Evolutionary conservation across 2,329 filamentous ascomycete species (phyloP), one percentile per base, ranked within the genome.

Genomic region (Drechmeria coniospora): DNA sequence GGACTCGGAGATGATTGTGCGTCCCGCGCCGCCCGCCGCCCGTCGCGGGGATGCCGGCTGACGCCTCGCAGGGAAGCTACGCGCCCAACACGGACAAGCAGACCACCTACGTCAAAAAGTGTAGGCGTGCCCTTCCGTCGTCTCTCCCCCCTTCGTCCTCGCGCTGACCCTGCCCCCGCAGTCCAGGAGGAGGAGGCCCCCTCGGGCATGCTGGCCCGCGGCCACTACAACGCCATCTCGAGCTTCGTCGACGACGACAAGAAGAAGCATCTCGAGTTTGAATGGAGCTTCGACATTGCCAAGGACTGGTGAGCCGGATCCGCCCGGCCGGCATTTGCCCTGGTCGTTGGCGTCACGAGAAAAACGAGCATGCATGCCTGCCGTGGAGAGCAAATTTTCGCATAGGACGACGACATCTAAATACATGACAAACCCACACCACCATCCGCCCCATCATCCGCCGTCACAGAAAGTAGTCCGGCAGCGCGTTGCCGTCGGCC

Each of bases 171-270:
- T 13, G 10, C 12, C 8, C 15, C n/a, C 16, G 5, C 37, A 92
- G 84, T 94, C 65, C 73, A 83, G 44, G 70, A 84, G 45, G 87
- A 95, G 53, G 84, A 92, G 40, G 90, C 90, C 12, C 90, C 90
- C 11, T 77, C 76, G 12, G 87, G 87, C 44, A 87, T 95, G 74
- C 60, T 95, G 30, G 78, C 73, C 31, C 80, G 90, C 36, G 90
- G 84, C 38, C 75, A 84, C 57, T 98, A 98, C 68, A 79, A 79
- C 35, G 86, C 86, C 37, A 57, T 75, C 35, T 93, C 84, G 40
- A 83, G 74, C 56, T 98, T 98, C 53, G 70, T 93, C 36, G 90
- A 98, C 51, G 90, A 98, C 47, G 90, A 98, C 60, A 78, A 90
- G 54, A 75, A 83, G 57, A 76, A 69, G 38, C 86, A 98, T 57